Evolutionary conservation across 495 filamentous ascomycete species (phyloP).

Genomic region (Neurospora sp.): DNA sequence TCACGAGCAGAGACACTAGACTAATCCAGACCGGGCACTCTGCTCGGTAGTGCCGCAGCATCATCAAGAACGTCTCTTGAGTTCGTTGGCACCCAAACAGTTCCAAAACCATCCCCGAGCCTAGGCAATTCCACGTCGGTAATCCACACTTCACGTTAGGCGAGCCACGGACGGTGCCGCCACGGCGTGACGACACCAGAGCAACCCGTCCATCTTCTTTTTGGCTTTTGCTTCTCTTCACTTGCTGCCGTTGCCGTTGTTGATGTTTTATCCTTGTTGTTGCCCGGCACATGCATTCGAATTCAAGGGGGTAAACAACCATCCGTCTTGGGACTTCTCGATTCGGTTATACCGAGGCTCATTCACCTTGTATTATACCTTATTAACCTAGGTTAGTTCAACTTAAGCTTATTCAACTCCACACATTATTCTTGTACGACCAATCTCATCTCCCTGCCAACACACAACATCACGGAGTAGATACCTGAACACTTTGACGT

Average conservation of each 20-base stretch:
- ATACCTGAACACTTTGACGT: background rate
- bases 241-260: background rate
- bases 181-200: background rate
- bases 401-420: background rate
- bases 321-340: background rate
- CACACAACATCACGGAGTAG: background rate
- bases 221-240: background rate
- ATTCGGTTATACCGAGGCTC: background rate
- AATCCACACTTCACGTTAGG: background rate
- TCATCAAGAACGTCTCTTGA: background rate
- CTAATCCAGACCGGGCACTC: background rate
- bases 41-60: background rate
- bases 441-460: background rate
- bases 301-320: background rate
- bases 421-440: background rate
- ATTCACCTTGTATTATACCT: background rate
- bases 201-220: background rate
- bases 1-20: background rate
- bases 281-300: background rate
- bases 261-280: background rate
- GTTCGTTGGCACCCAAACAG: background rate
- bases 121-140: background rate
- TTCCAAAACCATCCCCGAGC: background rate
- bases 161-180: background rate
- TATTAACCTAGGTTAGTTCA: background rate